A percentile compares a stretch with the other conserved stretches of the same genome.
phyloP scores from a whole-genome alignment of 768 basidiomycete genomes.

The Mrakia gelida region DNA sequence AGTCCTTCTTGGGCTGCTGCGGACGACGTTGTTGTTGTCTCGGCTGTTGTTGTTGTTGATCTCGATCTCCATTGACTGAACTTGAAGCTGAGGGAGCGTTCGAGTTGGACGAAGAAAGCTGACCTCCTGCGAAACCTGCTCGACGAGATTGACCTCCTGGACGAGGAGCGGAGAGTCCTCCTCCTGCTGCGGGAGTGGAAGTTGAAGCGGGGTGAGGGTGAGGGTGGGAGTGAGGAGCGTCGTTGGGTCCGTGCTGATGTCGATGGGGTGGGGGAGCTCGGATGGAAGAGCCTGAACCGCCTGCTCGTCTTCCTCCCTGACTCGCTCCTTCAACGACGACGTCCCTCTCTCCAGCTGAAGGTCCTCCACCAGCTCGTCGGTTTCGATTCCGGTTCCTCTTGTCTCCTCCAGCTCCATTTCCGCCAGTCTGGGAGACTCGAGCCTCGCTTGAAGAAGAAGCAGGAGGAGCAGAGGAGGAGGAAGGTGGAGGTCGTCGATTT shows the following conservation, averaged over 20 bases:
- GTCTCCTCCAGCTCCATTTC: neutral
- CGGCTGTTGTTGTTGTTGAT: neutral
- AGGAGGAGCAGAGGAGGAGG: neutral
- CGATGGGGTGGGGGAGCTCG: neutral
- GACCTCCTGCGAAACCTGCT: conserved; percentile 10
- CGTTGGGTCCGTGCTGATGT: no score
- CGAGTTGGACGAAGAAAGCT: neutral
- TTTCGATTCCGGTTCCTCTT: neutral
- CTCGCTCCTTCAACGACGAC: neutral
- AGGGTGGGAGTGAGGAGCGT: neutral
- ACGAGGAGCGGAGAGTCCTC: neutral
- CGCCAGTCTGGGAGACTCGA: neutral
- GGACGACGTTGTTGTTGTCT: neutral
- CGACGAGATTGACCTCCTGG: neutral
- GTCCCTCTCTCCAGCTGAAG: neutral
- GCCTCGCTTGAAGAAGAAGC: neutral
- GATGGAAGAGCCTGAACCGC: neutral
- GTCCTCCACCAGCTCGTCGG: neutral
- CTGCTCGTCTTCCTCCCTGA: neutral
- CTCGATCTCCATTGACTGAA: neutral
- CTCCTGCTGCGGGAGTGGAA: no score
- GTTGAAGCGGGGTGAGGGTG: neutral
- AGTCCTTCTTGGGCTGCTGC: neutral
- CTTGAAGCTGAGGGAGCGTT: neutral
- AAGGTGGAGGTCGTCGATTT: conserved; percentile 2